Evolutionary conservation across 2,329 filamentous ascomycete genomes (phyloP), one percentile per base, ranked within the genome.

Genomic region (Pyricularia pennisetigena): DNA sequence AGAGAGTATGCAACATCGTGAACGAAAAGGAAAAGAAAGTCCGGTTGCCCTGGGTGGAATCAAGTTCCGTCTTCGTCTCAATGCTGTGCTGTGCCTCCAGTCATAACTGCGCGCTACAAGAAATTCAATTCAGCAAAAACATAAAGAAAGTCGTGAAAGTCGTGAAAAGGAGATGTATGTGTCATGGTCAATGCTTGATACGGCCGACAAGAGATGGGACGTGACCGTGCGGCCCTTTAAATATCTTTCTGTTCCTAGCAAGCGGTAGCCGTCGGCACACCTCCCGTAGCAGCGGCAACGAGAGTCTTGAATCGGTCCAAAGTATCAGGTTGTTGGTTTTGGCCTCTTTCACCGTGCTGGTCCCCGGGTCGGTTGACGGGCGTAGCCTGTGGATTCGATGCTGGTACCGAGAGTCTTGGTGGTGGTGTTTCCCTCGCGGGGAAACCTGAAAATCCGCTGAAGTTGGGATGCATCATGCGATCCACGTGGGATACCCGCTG

Each of bases 391-490:
- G 70, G 72, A 8, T 70, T 70, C 9, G 41, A 20, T 49, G 16
- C 41, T n/a, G 41, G 41, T 20, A 8, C 41, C 41, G 16, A 49
- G 16, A n/a, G 20, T n/a, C 41, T 7, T 49, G 41, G 41, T n/a
- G 14, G 20, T 49, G 41, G 41, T 6, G 20, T 49, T 26, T 71
- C 68, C 20, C 70, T 69, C 0, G 68, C 61, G 8, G 72, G 69
- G 66, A 73, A 73, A 4, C 71, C 70, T 0, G 70, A 29, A 30
- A 73, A 73, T 10, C 71, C 72, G 57, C 69, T 70, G n/a, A 73
- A 61, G 71, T 87, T 87, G 2, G 85, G 85, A 68, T 87, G 85
- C 4, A 85, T 79, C 76, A 87, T 86, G 20, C 84, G 82, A 59
- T 86, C 84, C 2, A 86, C 83, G 64, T 82, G 82, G 1, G 81